Evolutionary conservation across 305 asterid genomes (phyloP).

Genomic region (Nicotiana rustica): DNA sequence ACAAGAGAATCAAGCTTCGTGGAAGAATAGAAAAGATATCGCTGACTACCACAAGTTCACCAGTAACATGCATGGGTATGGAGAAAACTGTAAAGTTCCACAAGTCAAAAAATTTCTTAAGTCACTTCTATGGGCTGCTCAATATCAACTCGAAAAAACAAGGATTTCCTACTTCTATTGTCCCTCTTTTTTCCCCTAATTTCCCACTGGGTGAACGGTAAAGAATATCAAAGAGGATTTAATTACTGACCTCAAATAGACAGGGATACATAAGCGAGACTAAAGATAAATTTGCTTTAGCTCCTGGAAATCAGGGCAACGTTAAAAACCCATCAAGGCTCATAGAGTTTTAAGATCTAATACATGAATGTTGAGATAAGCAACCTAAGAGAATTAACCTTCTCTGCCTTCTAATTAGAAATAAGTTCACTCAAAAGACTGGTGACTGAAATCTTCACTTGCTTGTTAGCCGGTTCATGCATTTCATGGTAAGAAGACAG

Average conservation of each 20-base stretch:
- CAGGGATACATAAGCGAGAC: background rate
- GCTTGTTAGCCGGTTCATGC: background rate
- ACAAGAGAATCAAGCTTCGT: background rate
- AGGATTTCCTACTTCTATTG: background rate
- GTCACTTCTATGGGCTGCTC: background rate
- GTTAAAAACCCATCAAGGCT: background rate
- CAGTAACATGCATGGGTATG: background rate
- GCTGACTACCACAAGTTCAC: background rate
- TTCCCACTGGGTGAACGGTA: background rate
- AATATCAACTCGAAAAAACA: background rate
- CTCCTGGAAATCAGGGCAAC: background rate
- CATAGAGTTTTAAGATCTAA: background rate
- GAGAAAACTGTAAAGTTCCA: background rate
- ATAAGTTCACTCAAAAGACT: background rate
- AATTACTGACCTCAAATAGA: background rate
- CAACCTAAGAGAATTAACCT: background rate
- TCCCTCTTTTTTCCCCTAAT: background rate
- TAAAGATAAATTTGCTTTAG: background rate
- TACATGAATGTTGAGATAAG: background rate
- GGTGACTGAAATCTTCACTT: background rate
- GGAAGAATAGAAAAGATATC: background rate
- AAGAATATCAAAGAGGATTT: background rate
- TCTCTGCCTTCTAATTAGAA: background rate
- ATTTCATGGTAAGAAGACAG: background rate
- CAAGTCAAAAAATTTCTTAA: background rate